A percentile compares a stretch with the other conserved stretches of the same genome.
phyloP scores from a whole-genome alignment of 805 yeast genomes.

The Schwanniomyces vanrijiae region DNA sequence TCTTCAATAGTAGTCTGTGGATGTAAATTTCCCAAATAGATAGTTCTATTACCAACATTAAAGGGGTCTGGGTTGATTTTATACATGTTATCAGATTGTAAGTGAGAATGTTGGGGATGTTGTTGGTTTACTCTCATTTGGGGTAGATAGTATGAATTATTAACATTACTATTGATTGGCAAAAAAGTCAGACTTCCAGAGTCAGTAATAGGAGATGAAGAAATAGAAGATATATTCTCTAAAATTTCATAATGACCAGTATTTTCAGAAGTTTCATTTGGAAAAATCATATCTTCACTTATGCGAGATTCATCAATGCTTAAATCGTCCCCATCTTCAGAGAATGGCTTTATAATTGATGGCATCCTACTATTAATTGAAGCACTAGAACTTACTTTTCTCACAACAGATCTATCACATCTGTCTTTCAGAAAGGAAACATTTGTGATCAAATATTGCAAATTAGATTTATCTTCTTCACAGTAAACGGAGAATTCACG shows the following conservation, averaged over 20 bases:
- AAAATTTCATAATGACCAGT: conserved; percentile 3
- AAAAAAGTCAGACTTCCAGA: conserved; percentile 6
- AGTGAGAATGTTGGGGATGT: not conserved
- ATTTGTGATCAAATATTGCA: conserved; percentile 13
- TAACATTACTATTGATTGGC: conserved; percentile 1
- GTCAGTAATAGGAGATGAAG: conserved; percentile 8
- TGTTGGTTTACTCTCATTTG: conserved; percentile 4
- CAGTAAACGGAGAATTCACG: conserved; percentile 15
- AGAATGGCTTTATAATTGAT: not conserved
- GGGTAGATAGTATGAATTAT: conserved; percentile 1
- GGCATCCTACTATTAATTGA: conserved; percentile 1
- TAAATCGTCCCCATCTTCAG: not conserved
- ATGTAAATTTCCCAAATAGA: conserved; percentile 67
- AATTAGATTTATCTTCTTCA: conserved; percentile 8
- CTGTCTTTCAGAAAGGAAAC: conserved; percentile 35
- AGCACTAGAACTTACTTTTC: conserved; percentile 4
- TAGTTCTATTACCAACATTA: conserved; percentile 59
- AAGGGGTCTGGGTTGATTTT: conserved; percentile 27
- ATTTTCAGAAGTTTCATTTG: not conserved
- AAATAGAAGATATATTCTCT: conserved; percentile 2
- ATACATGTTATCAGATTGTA: conserved; percentile 5
- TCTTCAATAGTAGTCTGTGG: conserved; percentile 68
- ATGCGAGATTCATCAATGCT: conserved; percentile 1
- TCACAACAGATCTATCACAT: conserved; percentile 31
- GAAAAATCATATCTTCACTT: conserved; percentile 1